A percentile compares a stretch with the other conserved stretches of the same genome.
Evolutionary conservation across 441 rosid species (phyloP).

Genomic region (Pelargonium fulgidum): DNA sequence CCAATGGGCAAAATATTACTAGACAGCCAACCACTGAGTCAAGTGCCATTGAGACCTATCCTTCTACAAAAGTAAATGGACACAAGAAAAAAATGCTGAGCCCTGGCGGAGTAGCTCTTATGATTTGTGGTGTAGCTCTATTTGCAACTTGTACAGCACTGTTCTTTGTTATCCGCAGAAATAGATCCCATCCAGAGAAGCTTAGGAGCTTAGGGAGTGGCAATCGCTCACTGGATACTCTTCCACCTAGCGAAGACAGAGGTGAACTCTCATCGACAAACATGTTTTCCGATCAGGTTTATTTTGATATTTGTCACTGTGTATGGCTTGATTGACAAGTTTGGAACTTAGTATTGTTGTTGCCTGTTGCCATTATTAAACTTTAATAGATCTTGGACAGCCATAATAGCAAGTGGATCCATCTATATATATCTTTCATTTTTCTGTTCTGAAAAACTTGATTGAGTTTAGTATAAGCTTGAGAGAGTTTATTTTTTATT

Average conservation of each 20-base stretch:
- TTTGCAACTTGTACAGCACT: conserved; percentile 53
- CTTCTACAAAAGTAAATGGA: conserved; percentile 28
- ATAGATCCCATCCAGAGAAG: conserved; percentile 33
- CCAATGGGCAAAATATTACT: conserved; percentile 42
- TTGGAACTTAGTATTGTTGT: neutral
- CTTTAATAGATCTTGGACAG: too few relatives aligned
- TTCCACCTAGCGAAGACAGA: conserved; percentile 36
- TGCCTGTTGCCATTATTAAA: too few relatives aligned
- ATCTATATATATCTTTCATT: too few relatives aligned
- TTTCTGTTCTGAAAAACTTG: too few relatives aligned
- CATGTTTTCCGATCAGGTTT: neutral
- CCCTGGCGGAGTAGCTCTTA: conserved; percentile 48
- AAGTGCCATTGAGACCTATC: conserved; percentile 64
- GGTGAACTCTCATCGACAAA: conserved; percentile 33
- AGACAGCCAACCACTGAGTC: conserved; percentile 61
- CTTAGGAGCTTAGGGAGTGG: conserved; percentile 33
- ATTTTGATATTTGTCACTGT: neutral
- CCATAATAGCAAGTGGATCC: too few relatives aligned
- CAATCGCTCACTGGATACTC: conserved; percentile 37
- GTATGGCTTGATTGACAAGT: neutral
- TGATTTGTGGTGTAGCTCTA: conserved; percentile 58
- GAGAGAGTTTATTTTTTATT: neutral
- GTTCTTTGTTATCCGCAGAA: conserved; percentile 35
- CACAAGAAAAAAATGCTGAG: conserved; percentile 49
- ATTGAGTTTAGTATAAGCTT: neutral